Evolutionary conservation across 768 basidiomycete genomes (phyloP).

Genomic region (Suillus decipiens): DNA sequence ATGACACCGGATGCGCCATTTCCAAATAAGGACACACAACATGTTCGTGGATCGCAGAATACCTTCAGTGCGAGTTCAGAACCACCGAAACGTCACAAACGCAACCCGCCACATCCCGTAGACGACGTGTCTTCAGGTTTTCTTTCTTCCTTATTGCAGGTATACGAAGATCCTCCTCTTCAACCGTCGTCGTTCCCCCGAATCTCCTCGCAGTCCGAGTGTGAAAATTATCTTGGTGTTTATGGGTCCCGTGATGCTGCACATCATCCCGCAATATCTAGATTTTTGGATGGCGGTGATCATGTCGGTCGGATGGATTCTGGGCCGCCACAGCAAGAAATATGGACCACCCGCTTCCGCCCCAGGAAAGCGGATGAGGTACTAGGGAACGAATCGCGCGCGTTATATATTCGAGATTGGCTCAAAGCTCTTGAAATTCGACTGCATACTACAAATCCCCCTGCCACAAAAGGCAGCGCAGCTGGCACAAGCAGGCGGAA

Average conservation of each 20-base stretch:
- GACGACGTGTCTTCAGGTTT: conserved; percentile 20
- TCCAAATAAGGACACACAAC: conserved; percentile 54
- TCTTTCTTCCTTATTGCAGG: conserved; percentile 14
- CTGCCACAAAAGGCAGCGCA: conserved; percentile 5
- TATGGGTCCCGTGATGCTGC: conserved; percentile 22
- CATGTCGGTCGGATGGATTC: not conserved
- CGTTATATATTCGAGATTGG: conserved; percentile 78
- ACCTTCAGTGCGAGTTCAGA: conserved; percentile 25
- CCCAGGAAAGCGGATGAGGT: conserved; percentile 75
- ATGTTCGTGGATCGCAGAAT: conserved; percentile 61
- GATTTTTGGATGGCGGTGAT: conserved; percentile 29
- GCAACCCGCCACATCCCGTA: conserved; percentile 1
- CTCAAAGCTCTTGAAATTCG: conserved; percentile 67
- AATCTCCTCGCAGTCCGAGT: conserved; percentile 3
- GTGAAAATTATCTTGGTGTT: conserved; percentile 6
- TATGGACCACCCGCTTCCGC: conserved; percentile 77
- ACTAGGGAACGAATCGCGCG: conserved; percentile 73
- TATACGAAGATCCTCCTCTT: not conserved
- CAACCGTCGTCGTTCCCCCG: not conserved
- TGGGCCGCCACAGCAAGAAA: conserved; percentile 36
- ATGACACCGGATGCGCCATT: conserved; percentile 38
- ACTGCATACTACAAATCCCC: conserved; percentile 23
- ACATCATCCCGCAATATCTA: conserved; percentile 54
- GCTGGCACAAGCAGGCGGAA: conserved; percentile 19
- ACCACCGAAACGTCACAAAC: conserved; percentile 16